Base-by-base conservation (phyloP, 75 land plant species). In the Ceratopteris richardii region DNA sequence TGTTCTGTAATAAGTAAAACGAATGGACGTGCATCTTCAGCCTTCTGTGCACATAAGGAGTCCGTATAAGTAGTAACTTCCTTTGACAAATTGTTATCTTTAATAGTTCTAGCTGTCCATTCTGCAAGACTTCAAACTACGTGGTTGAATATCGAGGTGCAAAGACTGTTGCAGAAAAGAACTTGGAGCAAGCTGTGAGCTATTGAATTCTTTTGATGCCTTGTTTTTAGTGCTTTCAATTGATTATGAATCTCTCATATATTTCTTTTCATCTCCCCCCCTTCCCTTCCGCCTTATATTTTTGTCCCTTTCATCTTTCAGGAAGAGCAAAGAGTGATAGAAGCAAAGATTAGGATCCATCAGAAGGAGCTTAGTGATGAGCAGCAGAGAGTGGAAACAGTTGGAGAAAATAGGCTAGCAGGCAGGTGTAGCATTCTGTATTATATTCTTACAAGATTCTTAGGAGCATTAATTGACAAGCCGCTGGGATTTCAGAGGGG, bases 321-420 rank as follows among this genome's bases (percentile, higher is more conserved):
- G 98, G 98, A 92, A 76, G 90, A 92, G 65, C 98, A 92, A 57
- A 77, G 66, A 62, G 95, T 92, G 36, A 92, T 92, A 63, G 98
- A 92, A 65, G 98, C 98, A 58, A 80, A 88, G 70, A 85, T 92
- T 56, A 83, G 87, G 57, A 84, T 92, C 73, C 74, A 75, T 23
- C 87, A 88, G 59, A 73, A 82, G 62, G 89, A 92, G 65, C 53
- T 84, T 42, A 75, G 68, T 22, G 96, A 82, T 60, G 85, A 84
- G 1, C 76, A 84, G 52, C 58, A 54, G 28, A 58, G 71, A 21
- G 25, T 39, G 40, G 61, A 65, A 0, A 57, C 42, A 41, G 24
- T 37, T 22, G 60, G 61, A 37, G 76, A 72, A 42, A 60, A 64
- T 58, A 48, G 44, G n/a, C 56, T 33, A 40, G 75, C 18, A 18